Base-by-base conservation (phyloP, 176 grass and related monocot species). In the Coix lacrymajobi region DNA sequence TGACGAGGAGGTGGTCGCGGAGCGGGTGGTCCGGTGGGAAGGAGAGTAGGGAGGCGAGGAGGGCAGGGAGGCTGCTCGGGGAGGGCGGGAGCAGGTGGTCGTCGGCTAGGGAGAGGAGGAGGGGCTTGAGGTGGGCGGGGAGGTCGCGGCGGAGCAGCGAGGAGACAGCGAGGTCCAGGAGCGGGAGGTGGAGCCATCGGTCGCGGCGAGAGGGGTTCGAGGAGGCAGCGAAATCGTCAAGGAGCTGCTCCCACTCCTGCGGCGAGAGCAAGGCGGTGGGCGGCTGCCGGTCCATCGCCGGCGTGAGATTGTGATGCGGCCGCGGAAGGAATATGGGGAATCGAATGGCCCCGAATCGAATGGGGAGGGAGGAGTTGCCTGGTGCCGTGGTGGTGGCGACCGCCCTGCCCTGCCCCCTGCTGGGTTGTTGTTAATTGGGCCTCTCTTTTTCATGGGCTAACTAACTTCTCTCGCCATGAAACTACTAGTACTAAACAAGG, bases 131-230 rank as follows among this genome's bases (percentile, higher is more conserved):
- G 43, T 75, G 58, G 51, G 86, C 82, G 22, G 92, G 86, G 66
- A 94, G 85, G 85, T 98, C 92, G 71, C 95, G 95, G 84, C 95
- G 95, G 78, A 85, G 83, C 44, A 98, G 81, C 16, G 95, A 87
- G n/a, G 90, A 56, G 66, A 98, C 65, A 19, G 84, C 83, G 57
- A 98, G 86, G 81, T 98, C 95, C 8, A 94, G 66, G 36, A 98
- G 86, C 17, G 95, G 95, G 41, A 98, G 86, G 22, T 79, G 77
- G 70, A 93, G 86, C 92, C 93, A 87, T 12, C 84, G 86, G 44
- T 69, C 29, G 71, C 88, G 88, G 74, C 86, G 92, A 38, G 78
- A 68, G 15, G 80, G 36, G 1, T 66, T 49, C 22, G 76, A 71
- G 36, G 83, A 90, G 3, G 48, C 3, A 69, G 92, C 26, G 89